Conservation (phyloP, 2,329 filamentous ascomycete genomes). For the Epichloe hybrida region DNA sequence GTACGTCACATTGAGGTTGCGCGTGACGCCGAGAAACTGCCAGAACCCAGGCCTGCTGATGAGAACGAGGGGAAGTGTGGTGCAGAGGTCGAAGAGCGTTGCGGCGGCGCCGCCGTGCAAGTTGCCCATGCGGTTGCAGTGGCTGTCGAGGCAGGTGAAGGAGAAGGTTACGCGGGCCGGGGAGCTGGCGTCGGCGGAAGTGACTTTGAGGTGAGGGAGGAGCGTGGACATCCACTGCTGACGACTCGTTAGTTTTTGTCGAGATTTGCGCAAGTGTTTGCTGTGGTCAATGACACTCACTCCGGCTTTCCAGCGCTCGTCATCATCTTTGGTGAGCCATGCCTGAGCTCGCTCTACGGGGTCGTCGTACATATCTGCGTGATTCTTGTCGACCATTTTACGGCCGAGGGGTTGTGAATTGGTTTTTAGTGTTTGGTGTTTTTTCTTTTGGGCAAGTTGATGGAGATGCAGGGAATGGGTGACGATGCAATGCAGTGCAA, state of each 20-base stretch:
- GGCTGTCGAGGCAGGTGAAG: slow-evolving; percentile 33
- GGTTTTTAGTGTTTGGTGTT: too few species aligned
- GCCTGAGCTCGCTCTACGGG: slow-evolving; percentile 18
- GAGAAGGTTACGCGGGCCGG: slow-evolving; percentile 30
- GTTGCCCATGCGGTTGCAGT: slow-evolving; percentile 41
- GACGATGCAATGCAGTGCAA: too few species aligned
- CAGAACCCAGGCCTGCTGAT: slow-evolving; percentile 47
- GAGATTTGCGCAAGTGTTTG: too few species aligned
- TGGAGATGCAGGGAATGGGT: too few species aligned
- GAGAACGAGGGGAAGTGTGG: slow-evolving; percentile 43
- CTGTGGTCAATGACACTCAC: slow-evolving; percentile 11
- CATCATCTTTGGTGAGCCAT: slow-evolving; percentile 18
- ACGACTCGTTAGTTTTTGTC: background rate
- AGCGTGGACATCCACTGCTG: slow-evolving; percentile 34
- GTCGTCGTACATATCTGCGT: slow-evolving; percentile 16
- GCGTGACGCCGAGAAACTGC: slow-evolving; percentile 47
- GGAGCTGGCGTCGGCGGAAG: slow-evolving; percentile 19
- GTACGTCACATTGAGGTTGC: slow-evolving; percentile 54
- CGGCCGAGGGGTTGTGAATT: too few species aligned
- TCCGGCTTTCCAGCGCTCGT: slow-evolving; percentile 17
- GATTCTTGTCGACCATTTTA: slow-evolving; percentile 6
- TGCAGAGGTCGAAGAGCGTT: slow-evolving; percentile 54
- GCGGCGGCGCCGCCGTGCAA: slow-evolving; percentile 51
- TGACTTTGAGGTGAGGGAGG: slow-evolving; percentile 26
- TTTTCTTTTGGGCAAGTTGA: too few species aligned